phyloP scores from a whole-genome alignment of 371 early-diverging fungal species.

The Nosema muscidifuracis region DNA sequence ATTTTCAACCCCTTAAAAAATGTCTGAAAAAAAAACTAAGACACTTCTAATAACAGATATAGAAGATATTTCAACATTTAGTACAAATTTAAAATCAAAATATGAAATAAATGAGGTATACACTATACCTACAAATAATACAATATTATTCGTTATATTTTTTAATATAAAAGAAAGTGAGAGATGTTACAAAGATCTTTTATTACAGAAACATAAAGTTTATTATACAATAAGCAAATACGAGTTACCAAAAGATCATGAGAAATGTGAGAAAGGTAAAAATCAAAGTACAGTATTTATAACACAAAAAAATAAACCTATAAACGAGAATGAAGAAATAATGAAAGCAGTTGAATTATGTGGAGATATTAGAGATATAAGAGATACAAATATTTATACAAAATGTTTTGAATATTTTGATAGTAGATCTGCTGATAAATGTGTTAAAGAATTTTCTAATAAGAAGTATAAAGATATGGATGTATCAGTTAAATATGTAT shows the following conservation, averaged over 20 bases:
- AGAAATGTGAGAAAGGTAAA: constrained; percentile 55
- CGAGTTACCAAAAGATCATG: constrained; percentile 61
- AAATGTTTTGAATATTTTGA: constrained; percentile 61
- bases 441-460: constrained; percentile 33
- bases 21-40: constrained; percentile 1
- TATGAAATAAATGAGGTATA: constrained; percentile 54
- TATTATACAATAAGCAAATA: constrained; percentile 53
- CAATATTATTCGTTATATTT: constrained; percentile 56
- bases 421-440: constrained; percentile 48
- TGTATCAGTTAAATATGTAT: constrained; percentile 35
- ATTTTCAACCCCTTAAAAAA: neutral
- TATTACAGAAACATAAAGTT: constrained; percentile 16
- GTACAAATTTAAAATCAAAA: constrained; percentile 2
- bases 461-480: constrained; percentile 12
- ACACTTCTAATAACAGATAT: neutral
- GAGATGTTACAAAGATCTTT: constrained; percentile 14
- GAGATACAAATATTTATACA: constrained; percentile 38
- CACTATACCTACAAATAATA: constrained; percentile 40
- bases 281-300: constrained; percentile 57
- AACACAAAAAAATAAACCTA: constrained; percentile 30
- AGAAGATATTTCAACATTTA: neutral
- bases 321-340: neutral
- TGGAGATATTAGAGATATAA: constrained; percentile 57
- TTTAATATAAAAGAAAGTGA: constrained; percentile 55
- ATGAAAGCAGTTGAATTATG: too few relatives aligned